Evolutionary conservation across 257 asterid species (phyloP).

Genomic region (Nicotiana benthamiana): DNA sequence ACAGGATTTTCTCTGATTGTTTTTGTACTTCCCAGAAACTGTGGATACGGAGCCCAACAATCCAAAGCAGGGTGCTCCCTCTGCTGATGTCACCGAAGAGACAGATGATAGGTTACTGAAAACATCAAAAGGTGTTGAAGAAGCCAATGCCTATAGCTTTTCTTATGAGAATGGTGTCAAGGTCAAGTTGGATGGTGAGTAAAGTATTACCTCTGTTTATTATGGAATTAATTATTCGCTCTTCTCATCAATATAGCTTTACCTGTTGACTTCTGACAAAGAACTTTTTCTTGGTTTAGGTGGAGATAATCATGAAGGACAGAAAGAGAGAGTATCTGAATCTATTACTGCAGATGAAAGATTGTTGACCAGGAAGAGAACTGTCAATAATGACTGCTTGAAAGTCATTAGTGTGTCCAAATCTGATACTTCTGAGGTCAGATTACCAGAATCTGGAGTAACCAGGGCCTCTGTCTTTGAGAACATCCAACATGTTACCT

Average conservation of each 20-base stretch:
- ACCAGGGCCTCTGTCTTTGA: conserved; percentile 28
- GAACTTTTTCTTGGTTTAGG: conserved; percentile 23
- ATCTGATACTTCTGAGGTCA: conserved; percentile 29
- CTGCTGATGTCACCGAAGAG: conserved; percentile 34
- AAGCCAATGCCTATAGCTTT: conserved; percentile 27
- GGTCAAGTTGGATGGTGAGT: conserved; percentile 29
- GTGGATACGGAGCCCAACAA: conserved; percentile 35
- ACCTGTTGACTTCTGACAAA: conserved; percentile 10
- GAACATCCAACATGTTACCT: conserved; percentile 17
- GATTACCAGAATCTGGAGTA: conserved; percentile 27
- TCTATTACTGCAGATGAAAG: conserved; percentile 14
- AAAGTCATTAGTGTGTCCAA: conserved; percentile 26
- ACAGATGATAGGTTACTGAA: conserved; percentile 25
- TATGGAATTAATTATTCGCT: background rate
- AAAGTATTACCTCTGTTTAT: background rate
- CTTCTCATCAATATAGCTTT: conserved; percentile 1
- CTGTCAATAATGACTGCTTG: conserved; percentile 16
- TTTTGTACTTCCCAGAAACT: conserved; percentile 21
- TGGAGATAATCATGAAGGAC: conserved; percentile 25
- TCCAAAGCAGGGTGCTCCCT: conserved; percentile 27
- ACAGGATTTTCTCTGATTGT: background rate
- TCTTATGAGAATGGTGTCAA: conserved; percentile 21
- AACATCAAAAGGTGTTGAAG: conserved; percentile 19
- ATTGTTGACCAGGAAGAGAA: conserved; percentile 5
- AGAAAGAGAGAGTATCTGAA: conserved; percentile 25